Conservation (phyloP, 192 early-diverging fungal genomes). For the Chytriomyces sp. region DNA sequence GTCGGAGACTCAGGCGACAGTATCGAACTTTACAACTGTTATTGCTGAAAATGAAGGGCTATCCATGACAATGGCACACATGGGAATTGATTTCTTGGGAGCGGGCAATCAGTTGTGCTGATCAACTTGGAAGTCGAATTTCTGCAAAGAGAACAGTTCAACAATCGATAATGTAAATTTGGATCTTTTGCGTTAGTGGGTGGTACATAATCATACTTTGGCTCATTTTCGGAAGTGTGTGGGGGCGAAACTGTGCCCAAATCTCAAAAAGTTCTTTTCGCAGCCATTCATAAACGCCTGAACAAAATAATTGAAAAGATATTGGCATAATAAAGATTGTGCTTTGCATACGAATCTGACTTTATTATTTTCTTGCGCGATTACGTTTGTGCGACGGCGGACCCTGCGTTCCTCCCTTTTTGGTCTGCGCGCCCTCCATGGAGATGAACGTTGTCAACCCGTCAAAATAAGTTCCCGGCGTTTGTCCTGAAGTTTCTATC, state of each 20-base stretch:
- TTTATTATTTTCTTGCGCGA: background rate
- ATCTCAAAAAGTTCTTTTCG: too few species aligned
- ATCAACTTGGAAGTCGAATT: too few species aligned
- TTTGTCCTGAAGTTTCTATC: slow-evolving; percentile 4
- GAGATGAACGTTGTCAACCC: slow-evolving; percentile 14
- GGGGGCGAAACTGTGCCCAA: background rate
- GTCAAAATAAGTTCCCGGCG: background rate
- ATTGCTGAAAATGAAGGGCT: too few species aligned
- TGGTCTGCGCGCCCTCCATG: background rate
- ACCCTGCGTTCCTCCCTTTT: background rate
- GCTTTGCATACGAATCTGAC: background rate
- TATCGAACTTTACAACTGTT: too few species aligned
- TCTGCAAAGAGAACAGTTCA: too few species aligned
- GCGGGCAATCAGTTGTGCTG: too few species aligned
- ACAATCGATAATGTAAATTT: too few species aligned
- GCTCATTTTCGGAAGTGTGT: background rate
- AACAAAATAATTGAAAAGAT: background rate
- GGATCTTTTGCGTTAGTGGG: background rate
- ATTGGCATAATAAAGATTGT: background rate
- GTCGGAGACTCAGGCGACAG: too few species aligned
- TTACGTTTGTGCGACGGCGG: background rate
- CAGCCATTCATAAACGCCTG: too few species aligned
- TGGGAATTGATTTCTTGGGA: too few species aligned
- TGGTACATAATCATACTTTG: background rate
- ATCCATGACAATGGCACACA: too few species aligned